Base-by-base conservation (phyloP, 805 yeast species). In the Ascoidea tarda region DNA sequence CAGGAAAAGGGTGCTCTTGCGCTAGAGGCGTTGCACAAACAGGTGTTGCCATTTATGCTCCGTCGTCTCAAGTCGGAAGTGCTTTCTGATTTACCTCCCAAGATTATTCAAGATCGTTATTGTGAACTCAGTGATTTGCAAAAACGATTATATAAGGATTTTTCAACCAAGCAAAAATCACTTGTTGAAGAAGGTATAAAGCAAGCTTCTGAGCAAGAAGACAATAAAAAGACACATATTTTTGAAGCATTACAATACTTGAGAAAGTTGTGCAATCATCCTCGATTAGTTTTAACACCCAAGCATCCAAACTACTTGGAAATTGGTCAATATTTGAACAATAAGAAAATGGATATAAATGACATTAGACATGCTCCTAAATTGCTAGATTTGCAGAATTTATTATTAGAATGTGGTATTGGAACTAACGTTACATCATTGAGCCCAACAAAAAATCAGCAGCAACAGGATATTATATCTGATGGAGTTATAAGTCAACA, bases 1-100 rank as follows among this genome's bases (percentile, higher is more conserved):
- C 98, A 93, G 64, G 99, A 93, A 64, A 88, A 89, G 1, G 99
- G 99, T 48, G 96, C 97, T 0, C 71, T 93, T 57, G 99, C 98
- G 0, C 72, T 95, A 55, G 99, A 93, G 62, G 91, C 97, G 0
- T 73, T 93, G 56, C 99, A 93, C 67, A 93, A 91, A 61, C 99
- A 93, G 60, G 98, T 89, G 0, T 72, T 93, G 49, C 99, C 99
- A 14, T 93, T 93, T 66, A 84, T 95, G 89, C 72, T 93, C 58
- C 84, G 99, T 66, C 82, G 99, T 65, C 75, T 93, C 62, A 93
- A 93, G 66, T 98, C 93, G 63, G 98, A 93, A 59, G 99, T 93
- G 5, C 72, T 93, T 52, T 84, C 95, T 1, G 99, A 93, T 65
- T 73, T 93, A 59, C 99, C 99, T 6, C 99, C 99, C 46, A 93